A percentile compares a stretch with the other conserved stretches of the same genome.
Conservation (phyloP, 75 land plant species). For the Selaginella moellendorffii region DNA sequence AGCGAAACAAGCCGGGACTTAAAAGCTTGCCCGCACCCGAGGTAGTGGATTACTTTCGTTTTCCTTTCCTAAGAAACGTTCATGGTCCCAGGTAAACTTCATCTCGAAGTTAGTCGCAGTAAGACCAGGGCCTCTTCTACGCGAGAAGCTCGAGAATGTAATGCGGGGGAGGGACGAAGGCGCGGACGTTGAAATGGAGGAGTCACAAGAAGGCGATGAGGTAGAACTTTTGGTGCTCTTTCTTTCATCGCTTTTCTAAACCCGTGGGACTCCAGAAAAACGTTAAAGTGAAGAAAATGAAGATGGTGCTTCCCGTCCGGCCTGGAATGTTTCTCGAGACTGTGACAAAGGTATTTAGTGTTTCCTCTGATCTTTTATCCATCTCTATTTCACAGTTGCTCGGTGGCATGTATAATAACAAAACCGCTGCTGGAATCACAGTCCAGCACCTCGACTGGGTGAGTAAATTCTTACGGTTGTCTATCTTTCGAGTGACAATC, state of each 20-base stretch:
- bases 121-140: conserved; percentile 69
- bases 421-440: conserved; percentile 58
- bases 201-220: too few relatives aligned
- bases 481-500: neutral
- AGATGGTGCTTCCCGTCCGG: conserved; percentile 67
- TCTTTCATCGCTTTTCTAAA: too few relatives aligned
- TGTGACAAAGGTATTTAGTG: conserved; percentile 47
- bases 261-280: conserved; percentile 6
- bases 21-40: conserved; percentile 77
- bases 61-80: conserved; percentile 3
- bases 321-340: conserved; percentile 98
- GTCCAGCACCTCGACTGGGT: conserved; percentile 98
- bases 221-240: conserved; percentile 12
- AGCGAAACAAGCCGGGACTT: conserved; percentile 64
- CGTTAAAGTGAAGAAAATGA: neutral
- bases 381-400: conserved; percentile 34
- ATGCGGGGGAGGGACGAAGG: conserved; percentile 92
- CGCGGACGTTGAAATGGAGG: conserved; percentile 25
- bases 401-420: conserved; percentile 73
- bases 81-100: conserved; percentile 61
- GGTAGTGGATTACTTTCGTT: conserved; percentile 24
- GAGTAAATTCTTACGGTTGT: neutral
- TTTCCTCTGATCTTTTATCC: neutral
- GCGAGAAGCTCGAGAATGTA: conserved; percentile 58
- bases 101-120: conserved; percentile 67